phyloP scores from a whole-genome alignment of 2,329 filamentous ascomycete genomes.

The Clonostachys chloroleuca region DNA sequence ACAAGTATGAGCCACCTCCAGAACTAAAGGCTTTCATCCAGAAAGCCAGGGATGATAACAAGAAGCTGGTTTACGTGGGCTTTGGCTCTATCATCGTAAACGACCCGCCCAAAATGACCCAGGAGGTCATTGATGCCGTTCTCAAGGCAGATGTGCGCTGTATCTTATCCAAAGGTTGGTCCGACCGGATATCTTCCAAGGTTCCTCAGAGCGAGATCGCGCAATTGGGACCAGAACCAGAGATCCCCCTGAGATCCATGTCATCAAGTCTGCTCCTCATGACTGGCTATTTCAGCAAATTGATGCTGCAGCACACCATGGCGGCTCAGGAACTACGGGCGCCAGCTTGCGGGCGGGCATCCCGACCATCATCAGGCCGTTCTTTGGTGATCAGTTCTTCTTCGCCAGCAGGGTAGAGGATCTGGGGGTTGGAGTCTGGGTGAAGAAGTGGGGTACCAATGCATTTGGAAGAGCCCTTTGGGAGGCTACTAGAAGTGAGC shows the following conservation, averaged over 20 bases:
- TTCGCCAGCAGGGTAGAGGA: slow-evolving; percentile 89
- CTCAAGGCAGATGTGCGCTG: slow-evolving; percentile 89
- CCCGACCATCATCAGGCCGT: slow-evolving; percentile 91
- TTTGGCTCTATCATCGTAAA: slow-evolving; percentile 95
- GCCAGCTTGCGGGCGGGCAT: slow-evolving; percentile 87
- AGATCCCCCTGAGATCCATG: slow-evolving; percentile 73
- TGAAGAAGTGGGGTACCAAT: slow-evolving; percentile 86
- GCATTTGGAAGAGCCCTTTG: slow-evolving; percentile 82
- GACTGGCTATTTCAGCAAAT: slow-evolving; percentile 96
- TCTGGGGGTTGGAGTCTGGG: slow-evolving; percentile 82
- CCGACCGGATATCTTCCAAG: slow-evolving; percentile 64
- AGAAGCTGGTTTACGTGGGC: slow-evolving; percentile 94
- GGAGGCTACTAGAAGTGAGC: slow-evolving; percentile 84
- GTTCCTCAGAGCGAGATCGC: background rate
- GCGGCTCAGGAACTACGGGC: slow-evolving; percentile 90
- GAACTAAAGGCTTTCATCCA: slow-evolving; percentile 79
- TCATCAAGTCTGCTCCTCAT: slow-evolving; percentile 88
- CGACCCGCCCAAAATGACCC: slow-evolving; percentile 82
- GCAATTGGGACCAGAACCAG: slow-evolving; percentile 47
- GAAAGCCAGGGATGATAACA: slow-evolving; percentile 74
- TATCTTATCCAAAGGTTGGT: slow-evolving; percentile 96
- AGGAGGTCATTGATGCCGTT: slow-evolving; percentile 90
- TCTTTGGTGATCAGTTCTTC: slow-evolving; percentile 98
- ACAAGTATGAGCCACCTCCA: slow-evolving; percentile 65
- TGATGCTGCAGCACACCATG: slow-evolving; percentile 91